phyloP scores from a whole-genome alignment of 2,329 filamentous ascomycete genomes.

The Teratosphaeria epicoccoides region DNA sequence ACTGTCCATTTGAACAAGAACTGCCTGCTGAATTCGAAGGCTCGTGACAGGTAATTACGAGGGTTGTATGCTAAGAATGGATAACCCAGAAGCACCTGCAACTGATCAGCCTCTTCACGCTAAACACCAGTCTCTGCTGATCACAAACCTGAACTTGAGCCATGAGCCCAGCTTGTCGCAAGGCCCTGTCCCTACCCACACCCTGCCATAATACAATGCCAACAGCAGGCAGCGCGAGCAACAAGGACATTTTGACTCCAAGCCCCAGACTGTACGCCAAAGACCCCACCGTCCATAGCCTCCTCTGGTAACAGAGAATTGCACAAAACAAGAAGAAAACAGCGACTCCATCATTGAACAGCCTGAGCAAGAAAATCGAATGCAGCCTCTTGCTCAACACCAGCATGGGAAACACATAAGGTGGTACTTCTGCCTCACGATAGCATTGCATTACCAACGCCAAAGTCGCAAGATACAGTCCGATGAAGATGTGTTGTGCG shows the following conservation, averaged over 20 bases:
- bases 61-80: constrained; percentile 61
- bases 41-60: constrained; percentile 63
- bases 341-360: constrained; percentile 94
- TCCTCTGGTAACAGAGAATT: constrained; percentile 66
- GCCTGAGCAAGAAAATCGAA: constrained; percentile 81
- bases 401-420: constrained; percentile 77
- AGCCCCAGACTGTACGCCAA: constrained; percentile 67
- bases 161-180: constrained; percentile 63
- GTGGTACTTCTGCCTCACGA: constrained; percentile 63
- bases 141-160: constrained; percentile 60
- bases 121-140: neutral
- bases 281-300: constrained; percentile 62
- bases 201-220: constrained; percentile 66
- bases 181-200: constrained; percentile 52
- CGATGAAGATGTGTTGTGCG: constrained; percentile 76
- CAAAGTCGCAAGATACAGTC: constrained; percentile 66
- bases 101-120: neutral
- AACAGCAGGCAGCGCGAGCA: constrained; percentile 73
- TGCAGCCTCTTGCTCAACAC: constrained; percentile 85
- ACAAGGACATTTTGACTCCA: constrained; percentile 88
- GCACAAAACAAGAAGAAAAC: constrained; percentile 71
- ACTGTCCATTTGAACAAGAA: constrained; percentile 99
- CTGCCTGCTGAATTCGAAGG: constrained; percentile 81
- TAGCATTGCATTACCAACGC: constrained; percentile 76
- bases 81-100: constrained; percentile 43